Evolutionary conservation across 2,329 filamentous ascomycete genomes (phyloP).

Genomic region (Aspergillus piperis): DNA sequence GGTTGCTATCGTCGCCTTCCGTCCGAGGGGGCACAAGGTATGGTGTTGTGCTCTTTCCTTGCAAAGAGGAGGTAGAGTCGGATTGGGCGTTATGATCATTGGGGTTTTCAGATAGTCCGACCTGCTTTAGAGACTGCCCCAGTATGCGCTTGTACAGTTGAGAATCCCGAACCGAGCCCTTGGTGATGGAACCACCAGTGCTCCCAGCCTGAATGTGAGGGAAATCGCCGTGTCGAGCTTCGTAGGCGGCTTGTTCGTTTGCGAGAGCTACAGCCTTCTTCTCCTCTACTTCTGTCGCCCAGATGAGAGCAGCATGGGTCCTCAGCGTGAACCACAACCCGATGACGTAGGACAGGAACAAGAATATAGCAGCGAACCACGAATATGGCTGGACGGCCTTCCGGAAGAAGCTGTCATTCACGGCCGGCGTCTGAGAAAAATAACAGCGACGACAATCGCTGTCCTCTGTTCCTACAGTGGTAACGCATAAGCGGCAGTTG

Average conservation of each 20-base stretch:
- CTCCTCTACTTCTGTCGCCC: conserved; percentile 82
- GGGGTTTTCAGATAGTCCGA: conserved; percentile 65
- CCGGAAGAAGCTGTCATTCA: conserved; percentile 85
- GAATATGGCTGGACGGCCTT: conserved; percentile 92
- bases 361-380: conserved; percentile 78
- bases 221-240: conserved; percentile 36
- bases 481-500: conserved; percentile 70
- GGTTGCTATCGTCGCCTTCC: conserved; percentile 43
- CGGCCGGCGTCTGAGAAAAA: conserved; percentile 81
- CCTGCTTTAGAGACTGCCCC: conserved; percentile 83
- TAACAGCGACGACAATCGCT: conserved; percentile 88
- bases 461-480: conserved; percentile 48
- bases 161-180: conserved; percentile 77
- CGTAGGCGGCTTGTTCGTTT: conserved; percentile 34
- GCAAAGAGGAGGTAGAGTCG: conserved; percentile 24
- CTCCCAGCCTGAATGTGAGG: conserved; percentile 33
- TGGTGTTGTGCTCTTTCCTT: conserved; percentile 49
- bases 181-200: conserved; percentile 51
- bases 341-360: conserved; percentile 92
- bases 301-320: conserved; percentile 95
- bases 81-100: conserved; percentile 39
- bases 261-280: conserved; percentile 57
- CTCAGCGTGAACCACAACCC: conserved; percentile 93
- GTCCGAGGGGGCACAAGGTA: conserved; percentile 76
- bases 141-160: conserved; percentile 91